Evolutionary conservation across 768 basidiomycete genomes (phyloP).

Genomic region (Jaapia argillacea): DNA sequence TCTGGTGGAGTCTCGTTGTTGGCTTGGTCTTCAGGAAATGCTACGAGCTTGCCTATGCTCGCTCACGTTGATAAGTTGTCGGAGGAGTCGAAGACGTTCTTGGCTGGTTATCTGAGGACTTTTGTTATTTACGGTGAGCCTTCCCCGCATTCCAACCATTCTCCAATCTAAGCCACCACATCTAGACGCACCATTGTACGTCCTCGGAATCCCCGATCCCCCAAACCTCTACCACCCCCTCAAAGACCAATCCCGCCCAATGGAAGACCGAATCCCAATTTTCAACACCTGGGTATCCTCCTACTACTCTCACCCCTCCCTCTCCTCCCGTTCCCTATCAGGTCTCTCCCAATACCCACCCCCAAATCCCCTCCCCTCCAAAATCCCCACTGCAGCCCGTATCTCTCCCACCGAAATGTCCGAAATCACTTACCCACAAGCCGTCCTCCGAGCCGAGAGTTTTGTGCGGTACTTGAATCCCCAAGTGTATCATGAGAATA

Average conservation of each 20-base stretch:
- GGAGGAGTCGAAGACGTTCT: background rate
- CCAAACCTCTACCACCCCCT: background rate
- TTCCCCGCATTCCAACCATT: no score
- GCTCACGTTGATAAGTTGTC: background rate
- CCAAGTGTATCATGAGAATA: background rate
- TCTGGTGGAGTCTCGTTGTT: background rate
- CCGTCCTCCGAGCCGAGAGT: background rate
- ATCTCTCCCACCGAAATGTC: background rate
- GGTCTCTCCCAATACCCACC: background rate
- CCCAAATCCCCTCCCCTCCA: background rate
- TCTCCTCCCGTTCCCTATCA: background rate
- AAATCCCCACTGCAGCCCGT: background rate
- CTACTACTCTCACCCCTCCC: constrained; percentile 1
- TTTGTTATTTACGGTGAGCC: background rate
- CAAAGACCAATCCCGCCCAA: background rate
- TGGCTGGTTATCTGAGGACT: background rate
- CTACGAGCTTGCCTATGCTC: background rate
- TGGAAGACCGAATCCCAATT: background rate
- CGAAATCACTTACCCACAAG: background rate
- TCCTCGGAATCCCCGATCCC: background rate
- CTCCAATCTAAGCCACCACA: no score
- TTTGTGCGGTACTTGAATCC: background rate
- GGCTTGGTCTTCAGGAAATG: background rate
- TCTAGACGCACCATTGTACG: background rate
- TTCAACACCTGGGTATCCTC: constrained; percentile 1